A percentile compares a stretch with the other conserved stretches of the same genome.
Evolutionary conservation across 345 rosid genomes (phyloP).

Genomic region (Eucalyptus pauciflora): DNA sequence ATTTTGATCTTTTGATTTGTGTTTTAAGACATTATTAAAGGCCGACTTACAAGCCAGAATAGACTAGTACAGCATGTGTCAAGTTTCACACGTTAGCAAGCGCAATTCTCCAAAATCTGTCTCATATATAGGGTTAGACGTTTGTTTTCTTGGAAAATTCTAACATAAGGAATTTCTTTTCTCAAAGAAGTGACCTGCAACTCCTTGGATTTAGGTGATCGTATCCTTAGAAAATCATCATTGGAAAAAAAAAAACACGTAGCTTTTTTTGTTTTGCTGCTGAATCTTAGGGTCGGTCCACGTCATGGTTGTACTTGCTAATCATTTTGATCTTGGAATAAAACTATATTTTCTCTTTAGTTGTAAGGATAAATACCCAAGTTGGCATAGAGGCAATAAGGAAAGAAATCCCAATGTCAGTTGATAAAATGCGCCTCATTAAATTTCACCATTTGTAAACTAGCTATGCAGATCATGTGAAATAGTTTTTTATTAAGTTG

Average conservation of each 20-base stretch:
- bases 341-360: neutral
- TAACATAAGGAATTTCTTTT: too few species aligned
- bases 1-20: neutral
- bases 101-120: neutral
- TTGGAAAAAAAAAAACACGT: neutral
- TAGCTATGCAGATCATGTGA: neutral
- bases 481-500: neutral
- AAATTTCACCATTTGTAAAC: neutral
- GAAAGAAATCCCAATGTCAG: neutral
- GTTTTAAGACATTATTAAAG: neutral
- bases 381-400: neutral
- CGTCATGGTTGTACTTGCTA: neutral
- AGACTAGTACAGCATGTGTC: neutral
- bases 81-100: neutral
- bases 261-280: neutral
- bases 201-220: neutral
- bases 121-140: neutral
- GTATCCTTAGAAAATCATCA: neutral
- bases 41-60: neutral
- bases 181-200: neutral
- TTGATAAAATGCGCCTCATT: neutral
- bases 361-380: neutral
- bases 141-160: neutral
- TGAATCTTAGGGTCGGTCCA: neutral
- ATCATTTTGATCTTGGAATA: neutral